Base-by-base conservation (phyloP, 2,329 filamentous ascomycete genomes). In the Colletotrichum sp. region DNA sequence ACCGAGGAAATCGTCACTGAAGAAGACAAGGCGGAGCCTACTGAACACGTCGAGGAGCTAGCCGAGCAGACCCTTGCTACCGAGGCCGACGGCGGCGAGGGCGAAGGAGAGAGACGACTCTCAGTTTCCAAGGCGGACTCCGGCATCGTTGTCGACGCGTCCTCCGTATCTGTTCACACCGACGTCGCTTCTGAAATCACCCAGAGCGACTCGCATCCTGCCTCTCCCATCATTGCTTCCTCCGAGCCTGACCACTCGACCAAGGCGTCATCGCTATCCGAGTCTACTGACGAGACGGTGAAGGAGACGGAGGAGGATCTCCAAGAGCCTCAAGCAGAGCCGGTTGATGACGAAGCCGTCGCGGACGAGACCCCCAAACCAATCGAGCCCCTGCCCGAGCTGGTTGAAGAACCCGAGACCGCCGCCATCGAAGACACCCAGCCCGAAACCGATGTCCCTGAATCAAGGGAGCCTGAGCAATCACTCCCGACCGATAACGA, bases 181-280 rank as follows among this genome's bases (percentile, higher is more conserved):
- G 90, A 92, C 76, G 83, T 86, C 39, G 84, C 82, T 5, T 88
- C 88, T 5, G 86, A 88, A 34, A 83, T 88, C 63, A 87, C 88
- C 5, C 86, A 86, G 71, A 87, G 87, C 27, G 91, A 92, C 80
- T 93, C 91, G 3, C 90, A 89, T 68, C 90, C 91, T 6, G 82
- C 88, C 13, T 93, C 91, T 16, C 91, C 91, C 1, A 81, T 88
- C 27, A 87, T 87, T 60, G 84, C 84, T 25, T 87, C 86, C 19
- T 92, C 90, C 8, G 91, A 93, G 74, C 84, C 88, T 52, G 90
- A 87, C 16, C 87, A 89, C 66, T 93, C 91, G 4, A 93, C 92
- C 8, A 91, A 90, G 78, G 91, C 92, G 6, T 93, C 91, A 0
- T 93, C 92, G 0, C 81, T 93, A 12, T 93, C 91, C 8, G 92